phyloP scores from a whole-genome alignment of 2,329 filamentous ascomycete genomes.

The Botrytis hyacinthi region DNA sequence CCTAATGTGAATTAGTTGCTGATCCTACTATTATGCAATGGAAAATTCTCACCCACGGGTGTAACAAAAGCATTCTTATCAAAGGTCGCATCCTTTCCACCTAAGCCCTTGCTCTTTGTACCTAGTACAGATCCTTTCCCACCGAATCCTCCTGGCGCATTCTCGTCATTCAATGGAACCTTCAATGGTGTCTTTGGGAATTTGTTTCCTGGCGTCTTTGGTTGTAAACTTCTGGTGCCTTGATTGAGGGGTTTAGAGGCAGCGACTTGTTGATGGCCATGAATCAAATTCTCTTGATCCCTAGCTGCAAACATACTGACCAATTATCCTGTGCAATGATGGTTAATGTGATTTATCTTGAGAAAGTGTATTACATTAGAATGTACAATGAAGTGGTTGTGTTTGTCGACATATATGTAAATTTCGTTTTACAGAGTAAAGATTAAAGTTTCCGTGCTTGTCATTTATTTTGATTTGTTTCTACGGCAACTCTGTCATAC shows the following conservation, averaged over 20 bases:
- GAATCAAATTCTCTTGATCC: slow-evolving; percentile 86
- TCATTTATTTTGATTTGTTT: slow-evolving; percentile 22
- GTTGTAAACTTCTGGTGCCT: slow-evolving; percentile 55
- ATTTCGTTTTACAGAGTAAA: neutral
- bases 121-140: slow-evolving; percentile 51
- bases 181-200: slow-evolving; percentile 82
- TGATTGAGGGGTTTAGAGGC: slow-evolving; percentile 72
- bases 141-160: slow-evolving; percentile 58
- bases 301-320: slow-evolving; percentile 69
- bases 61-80: slow-evolving; percentile 69
- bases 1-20: slow-evolving; percentile 25
- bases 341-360: slow-evolving; percentile 10
- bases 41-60: slow-evolving; percentile 61
- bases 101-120: slow-evolving; percentile 52
- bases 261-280: slow-evolving; percentile 68
- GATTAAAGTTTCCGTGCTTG: neutral
- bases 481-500: slow-evolving; percentile 23
- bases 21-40: slow-evolving; percentile 40
- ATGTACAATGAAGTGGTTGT: slow-evolving; percentile 11
- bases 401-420: neutral
- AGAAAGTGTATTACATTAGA: slow-evolving; percentile 12
- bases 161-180: slow-evolving; percentile 79
- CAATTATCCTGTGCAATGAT: slow-evolving; percentile 5
- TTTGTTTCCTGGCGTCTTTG: slow-evolving; percentile 76
- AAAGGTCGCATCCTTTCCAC: slow-evolving; percentile 49